These are phyloP conservation scores for Diphasiastrum complanatum DNA, from an alignment of 83 land plant genomes.

Conservation along the genomic window DNA sequence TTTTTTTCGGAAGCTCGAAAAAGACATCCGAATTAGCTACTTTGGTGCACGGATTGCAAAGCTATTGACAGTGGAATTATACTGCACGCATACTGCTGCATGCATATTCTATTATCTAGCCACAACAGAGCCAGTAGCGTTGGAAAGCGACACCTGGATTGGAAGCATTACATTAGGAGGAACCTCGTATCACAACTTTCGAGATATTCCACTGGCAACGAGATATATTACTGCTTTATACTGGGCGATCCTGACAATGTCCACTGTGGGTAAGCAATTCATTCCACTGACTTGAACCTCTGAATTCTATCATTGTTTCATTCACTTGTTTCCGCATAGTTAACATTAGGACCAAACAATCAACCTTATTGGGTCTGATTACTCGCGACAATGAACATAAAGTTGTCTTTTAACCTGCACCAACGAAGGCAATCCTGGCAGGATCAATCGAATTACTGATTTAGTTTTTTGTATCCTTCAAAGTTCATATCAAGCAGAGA, in stretches of 20 bases:
- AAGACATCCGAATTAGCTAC: slow-evolving; percentile 62
- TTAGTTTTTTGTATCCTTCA: no score
- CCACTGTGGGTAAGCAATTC: slow-evolving; percentile 23
- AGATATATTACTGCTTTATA: slow-evolving; percentile 25
- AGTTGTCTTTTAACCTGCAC: no score
- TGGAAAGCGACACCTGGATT: slow-evolving; percentile 62
- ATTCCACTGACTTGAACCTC: neutral
- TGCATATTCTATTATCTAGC: slow-evolving; percentile 79
- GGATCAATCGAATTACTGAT: no score
- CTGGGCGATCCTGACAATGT: slow-evolving; percentile 29
- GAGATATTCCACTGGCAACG: slow-evolving; percentile 49
- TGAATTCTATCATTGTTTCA: no score
- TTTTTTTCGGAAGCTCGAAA: slow-evolving; percentile 54
- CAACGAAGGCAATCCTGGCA: no score
- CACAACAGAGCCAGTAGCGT: slow-evolving; percentile 46
- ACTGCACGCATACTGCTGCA: slow-evolving; percentile 82
- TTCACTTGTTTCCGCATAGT: no score
- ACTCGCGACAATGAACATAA: no score
- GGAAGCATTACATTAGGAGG: slow-evolving; percentile 64
- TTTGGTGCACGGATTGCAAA: slow-evolving; percentile 62
- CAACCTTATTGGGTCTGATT: no score
- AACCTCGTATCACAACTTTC: slow-evolving; percentile 43
- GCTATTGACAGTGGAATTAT: slow-evolving; percentile 61
- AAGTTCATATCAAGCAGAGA: no score
- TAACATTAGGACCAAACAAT: no score